Base-by-base conservation (phyloP, 208 protist genomes). In the Trypanosoma vivax region DNA sequence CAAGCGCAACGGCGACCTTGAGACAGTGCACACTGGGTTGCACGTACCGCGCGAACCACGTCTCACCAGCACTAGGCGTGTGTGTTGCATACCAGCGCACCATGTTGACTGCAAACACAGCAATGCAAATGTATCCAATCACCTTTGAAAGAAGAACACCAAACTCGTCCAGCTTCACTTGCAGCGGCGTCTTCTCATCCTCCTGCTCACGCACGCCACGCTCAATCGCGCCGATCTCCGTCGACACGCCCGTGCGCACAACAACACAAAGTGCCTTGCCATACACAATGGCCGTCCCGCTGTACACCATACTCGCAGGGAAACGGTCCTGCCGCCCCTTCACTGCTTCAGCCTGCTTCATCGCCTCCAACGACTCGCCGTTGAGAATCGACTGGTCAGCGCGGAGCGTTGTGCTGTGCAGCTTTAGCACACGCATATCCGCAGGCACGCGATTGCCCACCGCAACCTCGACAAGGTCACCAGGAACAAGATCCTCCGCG, bases 1-100 rank as follows among this genome's bases (percentile, higher is more conserved):
- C 97, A 10, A 99, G 76, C 5, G 94, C 87, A 7, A 99, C 95
- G 16, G 96, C 97, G 35, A 98, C 95, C 52, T 97, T 98, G 31
- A 99, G 83, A 63, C 89, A 98, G 56, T 91, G 84, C 5, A 93
- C 61, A 1, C 52, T 65, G 1, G 84, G 72, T 51, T 81, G 59
- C 23, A 86, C 55, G 35, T 88, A 88, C 0, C 69, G 70, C 35
- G 83, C 75, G 50, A 74, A 87, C 72, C 60, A 83, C 1, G 41
- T 25, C 23, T 76, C 73, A 25, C 83, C 31, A 5, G 30, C 33
- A 11, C 30, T 40, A n/a, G 83, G 77, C 25, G 88, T 72, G 55
- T 93, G 88, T 23, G 83, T 79, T 1, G 93, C 51, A n/a, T 79
- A 87, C 57, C 70, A 83, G 21, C 90, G 77, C 18, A 70, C 13